Conservation (phyloP, 176 grass and related monocot genomes). For the Paspalum notatum region DNA sequence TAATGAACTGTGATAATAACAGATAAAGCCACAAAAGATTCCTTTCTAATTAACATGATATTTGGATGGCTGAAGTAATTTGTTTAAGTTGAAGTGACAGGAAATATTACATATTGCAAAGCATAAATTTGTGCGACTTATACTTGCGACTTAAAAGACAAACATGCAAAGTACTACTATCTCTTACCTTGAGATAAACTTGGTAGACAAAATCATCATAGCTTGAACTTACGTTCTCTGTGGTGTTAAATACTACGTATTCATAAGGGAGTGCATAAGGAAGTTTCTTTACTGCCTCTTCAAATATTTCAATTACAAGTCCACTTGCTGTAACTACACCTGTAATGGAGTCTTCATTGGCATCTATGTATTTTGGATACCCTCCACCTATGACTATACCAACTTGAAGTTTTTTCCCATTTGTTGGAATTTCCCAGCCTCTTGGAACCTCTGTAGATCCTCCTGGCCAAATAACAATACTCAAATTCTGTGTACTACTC, state of each 20-base stretch:
- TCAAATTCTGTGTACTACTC: conserved; percentile 10
- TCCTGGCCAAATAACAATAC: conserved; percentile 41
- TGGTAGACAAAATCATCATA: conserved; percentile 39
- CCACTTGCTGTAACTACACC: conserved; percentile 16
- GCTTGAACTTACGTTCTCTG: neutral
- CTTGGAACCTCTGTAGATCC: conserved; percentile 26
- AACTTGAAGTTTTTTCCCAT: conserved; percentile 42
- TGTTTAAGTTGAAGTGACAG: neutral
- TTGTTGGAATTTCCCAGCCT: conserved; percentile 44
- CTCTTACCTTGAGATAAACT: conserved; percentile 37
- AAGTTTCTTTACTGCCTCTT: conserved; percentile 29
- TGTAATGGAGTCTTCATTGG: neutral
- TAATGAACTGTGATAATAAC: neutral
- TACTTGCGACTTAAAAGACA: neutral
- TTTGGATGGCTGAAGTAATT: neutral
- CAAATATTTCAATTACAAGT: conserved; percentile 43
- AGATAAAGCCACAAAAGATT: neutral
- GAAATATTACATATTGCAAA: neutral
- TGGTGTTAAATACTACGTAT: conserved; percentile 12
- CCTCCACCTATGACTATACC: conserved; percentile 5
- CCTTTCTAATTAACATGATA: neutral
- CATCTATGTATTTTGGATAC: neutral
- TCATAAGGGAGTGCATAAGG: conserved; percentile 43
- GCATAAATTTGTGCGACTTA: neutral
- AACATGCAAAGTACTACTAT: neutral